A percentile compares a stretch with the other conserved stretches of the same genome.
Conservation (phyloP, 164 flowering plant genomes). For the Aristolochia contorta region DNA sequence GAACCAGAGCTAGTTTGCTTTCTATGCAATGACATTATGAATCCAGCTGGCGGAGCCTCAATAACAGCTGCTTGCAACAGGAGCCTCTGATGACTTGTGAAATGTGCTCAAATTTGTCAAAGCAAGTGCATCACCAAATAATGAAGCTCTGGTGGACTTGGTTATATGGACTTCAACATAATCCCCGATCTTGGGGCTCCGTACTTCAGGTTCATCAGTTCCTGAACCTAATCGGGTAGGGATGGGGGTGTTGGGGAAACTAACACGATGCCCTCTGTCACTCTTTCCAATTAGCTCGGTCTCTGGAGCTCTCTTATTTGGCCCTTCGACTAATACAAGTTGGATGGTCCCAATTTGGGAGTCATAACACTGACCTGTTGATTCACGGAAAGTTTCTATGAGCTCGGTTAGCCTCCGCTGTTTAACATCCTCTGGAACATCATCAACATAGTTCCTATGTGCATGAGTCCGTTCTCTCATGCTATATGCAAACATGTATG, state of each 20-base stretch:
- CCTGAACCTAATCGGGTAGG: constrained; percentile 24
- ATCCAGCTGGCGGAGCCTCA: not conserved
- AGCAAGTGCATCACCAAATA: constrained; percentile 69
- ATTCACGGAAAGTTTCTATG: constrained; percentile 77
- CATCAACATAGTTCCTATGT: constrained; percentile 73
- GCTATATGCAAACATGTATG: constrained; percentile 99
- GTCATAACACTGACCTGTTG: constrained; percentile 74
- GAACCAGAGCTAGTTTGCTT: too few relatives aligned
- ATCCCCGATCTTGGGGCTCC: constrained; percentile 67
- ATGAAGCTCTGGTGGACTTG: constrained; percentile 77
- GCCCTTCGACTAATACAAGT: constrained; percentile 81
- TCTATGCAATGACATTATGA: too few relatives aligned
- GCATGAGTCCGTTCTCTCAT: constrained; percentile 99
- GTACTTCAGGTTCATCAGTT: constrained; percentile 6
- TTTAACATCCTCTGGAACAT: constrained; percentile 76
- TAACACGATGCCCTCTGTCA: constrained; percentile 75
- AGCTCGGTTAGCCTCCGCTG: constrained; percentile 85
- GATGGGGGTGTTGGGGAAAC: constrained; percentile 36
- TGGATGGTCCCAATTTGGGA: constrained; percentile 69
- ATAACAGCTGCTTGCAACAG: not conserved
- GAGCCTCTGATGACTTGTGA: constrained; percentile 16
- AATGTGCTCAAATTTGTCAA: constrained; percentile 62
- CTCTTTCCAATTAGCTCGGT: constrained; percentile 89
- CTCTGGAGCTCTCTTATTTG: constrained; percentile 91
- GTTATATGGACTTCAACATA: constrained; percentile 74